A percentile compares a stretch with the other conserved stretches of the same genome.
phyloP scores from a whole-genome alignment of 805 yeast species.

The Kazachstania viticola region DNA sequence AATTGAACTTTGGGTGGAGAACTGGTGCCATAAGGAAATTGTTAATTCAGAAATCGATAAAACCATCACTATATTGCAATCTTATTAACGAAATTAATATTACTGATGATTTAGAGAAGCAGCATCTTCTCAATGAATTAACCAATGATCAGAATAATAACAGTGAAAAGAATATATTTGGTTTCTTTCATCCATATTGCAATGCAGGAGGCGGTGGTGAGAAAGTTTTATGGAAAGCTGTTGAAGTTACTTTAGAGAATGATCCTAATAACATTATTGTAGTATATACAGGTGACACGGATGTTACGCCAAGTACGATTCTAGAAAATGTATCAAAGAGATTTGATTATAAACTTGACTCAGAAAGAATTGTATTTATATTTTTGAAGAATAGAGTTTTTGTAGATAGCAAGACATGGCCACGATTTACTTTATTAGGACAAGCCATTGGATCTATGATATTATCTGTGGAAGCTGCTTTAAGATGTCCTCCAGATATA shows the following conservation, averaged over 20 bases:
- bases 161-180: slow-evolving; percentile 36
- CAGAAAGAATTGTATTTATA: slow-evolving; percentile 46
- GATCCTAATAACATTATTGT: slow-evolving; percentile 43
- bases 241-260: slow-evolving; percentile 49
- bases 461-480: slow-evolving; percentile 60
- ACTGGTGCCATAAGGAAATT: slow-evolving; percentile 29
- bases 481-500: slow-evolving; percentile 67
- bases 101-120: neutral
- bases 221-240: slow-evolving; percentile 91
- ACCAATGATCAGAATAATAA: neutral
- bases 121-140: neutral
- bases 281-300: slow-evolving; percentile 61
- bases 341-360: slow-evolving; percentile 45
- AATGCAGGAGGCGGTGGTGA: slow-evolving; percentile 99
- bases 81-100: neutral
- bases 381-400: slow-evolving; percentile 43
- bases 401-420: slow-evolving; percentile 68
- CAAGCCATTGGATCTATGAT: slow-evolving; percentile 75
- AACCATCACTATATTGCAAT: slow-evolving; percentile 23
- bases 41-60: slow-evolving; percentile 25
- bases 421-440: slow-evolving; percentile 67
- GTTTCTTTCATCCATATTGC: slow-evolving; percentile 92
- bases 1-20: slow-evolving; percentile 15
- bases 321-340: slow-evolving; percentile 40
- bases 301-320: slow-evolving; percentile 37